phyloP scores from a whole-genome alignment of 2,329 filamentous ascomycete species.

The Botryotinia calthae region DNA sequence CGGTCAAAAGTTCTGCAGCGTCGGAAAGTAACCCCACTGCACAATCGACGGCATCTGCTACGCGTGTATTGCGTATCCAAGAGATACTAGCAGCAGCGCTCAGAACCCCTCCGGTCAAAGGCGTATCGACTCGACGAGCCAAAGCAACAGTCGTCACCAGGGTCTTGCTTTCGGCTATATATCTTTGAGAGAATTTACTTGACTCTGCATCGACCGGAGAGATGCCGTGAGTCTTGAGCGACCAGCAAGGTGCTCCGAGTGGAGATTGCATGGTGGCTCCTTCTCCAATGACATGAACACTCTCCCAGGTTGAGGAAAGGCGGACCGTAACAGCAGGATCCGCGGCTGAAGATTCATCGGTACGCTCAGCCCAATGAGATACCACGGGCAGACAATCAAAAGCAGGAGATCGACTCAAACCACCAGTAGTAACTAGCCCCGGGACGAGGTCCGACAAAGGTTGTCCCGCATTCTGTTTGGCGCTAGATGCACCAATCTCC shows the following conservation, averaged over 20 bases:
- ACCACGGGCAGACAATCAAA: conserved; percentile 14
- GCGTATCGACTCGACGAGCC: neutral
- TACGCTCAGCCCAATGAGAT: conserved; percentile 11
- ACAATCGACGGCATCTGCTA: conserved; percentile 15
- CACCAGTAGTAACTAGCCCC: neutral
- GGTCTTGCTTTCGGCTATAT: neutral
- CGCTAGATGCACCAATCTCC: neutral
- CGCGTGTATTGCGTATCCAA: neutral
- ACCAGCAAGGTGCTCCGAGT: conserved; percentile 2
- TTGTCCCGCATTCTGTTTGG: neutral
- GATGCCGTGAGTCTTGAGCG: neutral
- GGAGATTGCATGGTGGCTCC: conserved; percentile 9
- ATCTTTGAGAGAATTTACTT: conserved; percentile 1
- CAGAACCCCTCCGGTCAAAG: conserved; percentile 1
- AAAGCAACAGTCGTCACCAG: conserved; percentile 2
- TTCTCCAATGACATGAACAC: neutral
- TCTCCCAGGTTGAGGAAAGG: neutral
- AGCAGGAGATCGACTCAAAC: conserved; percentile 10
- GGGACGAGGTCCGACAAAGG: neutral
- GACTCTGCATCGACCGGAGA: neutral
- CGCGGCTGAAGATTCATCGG: neutral
- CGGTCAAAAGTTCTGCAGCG: neutral
- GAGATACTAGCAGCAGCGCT: neutral
- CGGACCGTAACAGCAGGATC: neutral
- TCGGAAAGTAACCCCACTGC: conserved; percentile 1